These are phyloP conservation scores for Tolypocladium amazonense DNA, from an alignment of 2,329 filamentous ascomycete species.

Conservation along the genomic window DNA sequence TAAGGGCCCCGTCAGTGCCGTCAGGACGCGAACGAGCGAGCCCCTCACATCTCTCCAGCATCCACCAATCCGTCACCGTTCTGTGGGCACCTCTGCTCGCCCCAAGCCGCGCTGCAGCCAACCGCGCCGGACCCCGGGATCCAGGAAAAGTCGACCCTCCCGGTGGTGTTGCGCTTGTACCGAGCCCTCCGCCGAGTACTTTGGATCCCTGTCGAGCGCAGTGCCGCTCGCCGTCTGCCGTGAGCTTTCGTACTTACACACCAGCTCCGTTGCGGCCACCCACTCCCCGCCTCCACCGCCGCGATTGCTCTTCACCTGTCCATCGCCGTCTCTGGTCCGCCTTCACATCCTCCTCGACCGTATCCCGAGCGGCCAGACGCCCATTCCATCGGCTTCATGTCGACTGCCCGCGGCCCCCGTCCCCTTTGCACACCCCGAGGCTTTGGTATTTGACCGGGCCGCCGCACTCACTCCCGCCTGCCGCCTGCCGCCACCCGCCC, in stretches of 20 bases:
- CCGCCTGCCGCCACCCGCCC: background rate
- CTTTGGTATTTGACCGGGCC: background rate
- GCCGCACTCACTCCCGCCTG: background rate
- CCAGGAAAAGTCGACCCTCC: background rate
- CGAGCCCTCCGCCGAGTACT: background rate
- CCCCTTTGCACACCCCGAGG: background rate
- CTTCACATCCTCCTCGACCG: conserved; percentile 4
- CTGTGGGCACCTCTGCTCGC: background rate
- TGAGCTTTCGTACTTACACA: background rate
- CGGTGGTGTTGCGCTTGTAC: background rate
- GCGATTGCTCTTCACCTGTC: background rate
- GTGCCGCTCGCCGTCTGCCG: background rate
- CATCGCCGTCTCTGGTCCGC: background rate
- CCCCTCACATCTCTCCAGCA: background rate
- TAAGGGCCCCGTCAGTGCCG: background rate
- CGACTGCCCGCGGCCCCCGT: conserved; percentile 6
- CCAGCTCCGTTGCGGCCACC: background rate
- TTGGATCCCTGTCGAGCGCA: background rate
- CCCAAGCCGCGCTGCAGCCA: background rate
- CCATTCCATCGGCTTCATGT: conserved; percentile 17
- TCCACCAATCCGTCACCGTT: background rate
- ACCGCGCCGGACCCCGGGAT: background rate
- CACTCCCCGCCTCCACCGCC: background rate
- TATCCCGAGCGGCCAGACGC: background rate
- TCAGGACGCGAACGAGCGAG: background rate